phyloP scores from a whole-genome alignment of 306 rosid genomes.

The Geum urbanum region DNA sequence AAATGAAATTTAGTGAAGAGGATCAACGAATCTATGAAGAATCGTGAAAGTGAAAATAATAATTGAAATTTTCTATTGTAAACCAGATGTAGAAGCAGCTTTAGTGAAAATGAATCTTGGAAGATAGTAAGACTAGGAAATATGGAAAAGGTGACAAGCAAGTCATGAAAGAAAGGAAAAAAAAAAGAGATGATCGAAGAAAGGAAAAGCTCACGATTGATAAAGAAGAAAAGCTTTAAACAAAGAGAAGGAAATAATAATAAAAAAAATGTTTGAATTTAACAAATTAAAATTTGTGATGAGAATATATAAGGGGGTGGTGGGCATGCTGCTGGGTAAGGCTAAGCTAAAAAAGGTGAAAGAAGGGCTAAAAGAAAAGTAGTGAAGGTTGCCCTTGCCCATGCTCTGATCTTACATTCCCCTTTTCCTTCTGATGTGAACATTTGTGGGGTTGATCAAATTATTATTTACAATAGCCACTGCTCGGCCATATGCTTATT shows the following conservation, averaged over 20 bases:
- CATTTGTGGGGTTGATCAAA: conserved; percentile 51
- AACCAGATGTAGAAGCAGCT: conserved; percentile 34
- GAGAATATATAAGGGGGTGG: not conserved
- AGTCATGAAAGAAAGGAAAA: conserved; percentile 19
- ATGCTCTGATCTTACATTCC: conserved; percentile 52
- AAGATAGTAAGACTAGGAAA: conserved; percentile 34
- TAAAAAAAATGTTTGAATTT: not conserved
- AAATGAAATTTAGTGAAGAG: not conserved
- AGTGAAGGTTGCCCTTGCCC: conserved; percentile 37
- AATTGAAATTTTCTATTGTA: conserved; percentile 26
- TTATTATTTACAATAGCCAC: conserved; percentile 17
- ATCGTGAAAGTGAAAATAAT: conserved; percentile 25
- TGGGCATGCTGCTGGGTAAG: conserved; percentile 24
- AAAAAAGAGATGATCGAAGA: not conserved
- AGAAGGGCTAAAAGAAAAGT: conserved; percentile 29
- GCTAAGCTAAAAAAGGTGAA: conserved; percentile 18
- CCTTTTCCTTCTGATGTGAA: conserved; percentile 68
- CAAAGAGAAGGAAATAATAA: not conserved
- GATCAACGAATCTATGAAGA: conserved; percentile 25
- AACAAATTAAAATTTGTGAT: not conserved
- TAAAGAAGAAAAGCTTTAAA: not conserved
- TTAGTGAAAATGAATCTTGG: conserved; percentile 37
- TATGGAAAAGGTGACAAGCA: conserved; percentile 24
- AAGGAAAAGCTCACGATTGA: not conserved
- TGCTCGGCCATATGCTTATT: not conserved